Conservation (phyloP, 495 filamentous ascomycete species). For the Hypoxylon fragiforme region DNA sequence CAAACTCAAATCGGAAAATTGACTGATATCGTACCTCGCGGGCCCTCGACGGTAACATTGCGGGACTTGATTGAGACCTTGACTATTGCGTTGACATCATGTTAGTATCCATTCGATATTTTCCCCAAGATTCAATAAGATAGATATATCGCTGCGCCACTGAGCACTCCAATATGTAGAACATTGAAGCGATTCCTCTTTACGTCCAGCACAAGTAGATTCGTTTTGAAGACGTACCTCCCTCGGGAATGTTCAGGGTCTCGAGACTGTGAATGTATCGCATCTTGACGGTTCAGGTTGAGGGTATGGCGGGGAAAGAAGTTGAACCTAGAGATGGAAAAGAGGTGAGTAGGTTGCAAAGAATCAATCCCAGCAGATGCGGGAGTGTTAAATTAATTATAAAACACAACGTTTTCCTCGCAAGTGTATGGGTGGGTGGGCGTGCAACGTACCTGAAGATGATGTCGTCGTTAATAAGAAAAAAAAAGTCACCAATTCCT, state of each 20-base stretch:
- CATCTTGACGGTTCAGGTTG: conserved; percentile 70
- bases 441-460: conserved; percentile 39
- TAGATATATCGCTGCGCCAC: too few species aligned
- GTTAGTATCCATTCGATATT: conserved; percentile 41
- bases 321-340: conserved; percentile 22
- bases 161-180: too few species aligned
- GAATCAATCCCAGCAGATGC: not conserved
- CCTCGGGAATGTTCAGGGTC: conserved; percentile 89
- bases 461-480: conserved; percentile 29
- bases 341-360: conserved; percentile 19
- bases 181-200: not conserved
- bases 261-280: conserved; percentile 98
- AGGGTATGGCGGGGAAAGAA: conserved; percentile 34
- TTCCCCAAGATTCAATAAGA: conserved; percentile 13
- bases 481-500: conserved; percentile 28
- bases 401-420: not conserved
- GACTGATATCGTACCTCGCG: conserved; percentile 65
- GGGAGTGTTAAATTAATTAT: conserved; percentile 3
- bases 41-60: conserved; percentile 92
- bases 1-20: not conserved
- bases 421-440: not conserved
- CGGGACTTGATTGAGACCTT: conserved; percentile 95
- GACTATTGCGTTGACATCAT: conserved; percentile 61
- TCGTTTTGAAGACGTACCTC: conserved; percentile 68
- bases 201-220: conserved; percentile 1